Evolutionary conservation across 192 early-diverging fungal species (phyloP).

Genomic region (Entomortierella lignicola): DNA sequence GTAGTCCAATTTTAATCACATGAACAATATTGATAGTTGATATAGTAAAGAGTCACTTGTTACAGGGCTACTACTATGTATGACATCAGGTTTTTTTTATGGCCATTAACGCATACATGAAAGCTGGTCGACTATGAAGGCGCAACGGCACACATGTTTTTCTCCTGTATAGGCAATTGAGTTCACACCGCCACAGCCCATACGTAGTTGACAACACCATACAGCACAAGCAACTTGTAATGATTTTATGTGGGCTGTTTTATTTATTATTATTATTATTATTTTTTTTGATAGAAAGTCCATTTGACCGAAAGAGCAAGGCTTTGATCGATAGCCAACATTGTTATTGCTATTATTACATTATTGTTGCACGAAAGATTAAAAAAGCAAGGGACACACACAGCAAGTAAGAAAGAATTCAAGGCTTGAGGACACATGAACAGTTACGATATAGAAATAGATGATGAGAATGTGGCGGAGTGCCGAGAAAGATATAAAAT

Average conservation of each 20-base stretch:
- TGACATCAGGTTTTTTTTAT: background rate
- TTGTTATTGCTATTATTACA: background rate
- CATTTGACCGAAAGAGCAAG: constrained; percentile 22
- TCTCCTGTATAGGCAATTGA: background rate
- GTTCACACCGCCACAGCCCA: constrained; percentile 25
- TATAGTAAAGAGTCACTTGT: too few relatives aligned
- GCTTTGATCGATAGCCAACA: background rate
- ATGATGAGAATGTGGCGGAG: too few relatives aligned
- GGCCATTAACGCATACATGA: background rate
- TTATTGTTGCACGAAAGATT: background rate
- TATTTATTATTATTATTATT: background rate
- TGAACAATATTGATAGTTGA: too few relatives aligned
- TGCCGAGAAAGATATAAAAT: too few relatives aligned
- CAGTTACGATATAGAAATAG: too few relatives aligned
- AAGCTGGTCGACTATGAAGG: background rate
- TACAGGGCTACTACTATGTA: too few relatives aligned
- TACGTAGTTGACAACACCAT: too few relatives aligned
- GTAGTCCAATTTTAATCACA: too few relatives aligned
- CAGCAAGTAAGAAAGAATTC: too few relatives aligned
- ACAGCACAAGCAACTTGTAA: too few relatives aligned
- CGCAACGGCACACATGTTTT: constrained; percentile 8
- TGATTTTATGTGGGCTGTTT: constrained; percentile 14
- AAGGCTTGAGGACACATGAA: too few relatives aligned
- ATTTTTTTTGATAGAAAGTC: background rate
- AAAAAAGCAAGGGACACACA: too few relatives aligned